Conservation (phyloP, 176 grass and related monocot genomes). For the Alloteropsis semialata region DNA sequence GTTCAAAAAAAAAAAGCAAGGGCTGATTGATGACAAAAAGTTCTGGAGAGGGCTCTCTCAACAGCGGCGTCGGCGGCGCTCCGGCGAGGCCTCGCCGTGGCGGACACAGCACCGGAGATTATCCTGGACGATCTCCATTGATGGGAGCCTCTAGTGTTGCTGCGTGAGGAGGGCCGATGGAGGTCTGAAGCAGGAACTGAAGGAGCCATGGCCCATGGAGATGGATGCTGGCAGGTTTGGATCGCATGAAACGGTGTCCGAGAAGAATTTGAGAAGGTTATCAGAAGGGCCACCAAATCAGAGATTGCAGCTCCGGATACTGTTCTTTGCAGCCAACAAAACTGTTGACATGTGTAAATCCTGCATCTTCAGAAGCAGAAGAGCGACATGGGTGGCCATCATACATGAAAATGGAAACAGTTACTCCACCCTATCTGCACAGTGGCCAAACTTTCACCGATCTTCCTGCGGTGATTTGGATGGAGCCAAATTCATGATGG, state of each 20-base stretch:
- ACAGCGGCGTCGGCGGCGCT: not conserved
- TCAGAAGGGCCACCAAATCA: conserved; percentile 22
- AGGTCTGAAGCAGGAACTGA: conserved; percentile 42
- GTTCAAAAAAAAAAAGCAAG: not conserved
- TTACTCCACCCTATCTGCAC: too few relatives aligned
- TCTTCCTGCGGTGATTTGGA: not conserved
- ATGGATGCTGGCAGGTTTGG: conserved; percentile 25
- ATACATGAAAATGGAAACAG: not conserved
- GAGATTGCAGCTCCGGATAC: conserved; percentile 53
- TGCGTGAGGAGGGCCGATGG: too few relatives aligned
- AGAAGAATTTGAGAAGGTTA: conserved; percentile 19
- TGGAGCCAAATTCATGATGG: not conserved
- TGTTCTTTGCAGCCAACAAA: conserved; percentile 67
- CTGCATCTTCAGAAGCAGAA: conserved; percentile 61
- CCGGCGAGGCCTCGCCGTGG: too few relatives aligned
- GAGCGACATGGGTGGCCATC: too few relatives aligned
- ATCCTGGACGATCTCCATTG: too few relatives aligned
- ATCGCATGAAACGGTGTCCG: conserved; percentile 55
- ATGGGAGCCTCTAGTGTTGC: too few relatives aligned
- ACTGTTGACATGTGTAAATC: conserved; percentile 72
- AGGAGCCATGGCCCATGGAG: conserved; percentile 14
- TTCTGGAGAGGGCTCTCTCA: not conserved
- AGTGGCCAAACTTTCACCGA: not conserved
- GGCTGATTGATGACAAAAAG: too few relatives aligned
- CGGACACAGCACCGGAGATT: too few relatives aligned